A percentile compares a stretch with the other conserved stretches of the same genome.
phyloP scores from a whole-genome alignment of 495 filamentous ascomycete species.

The Daldinia decipiens region DNA sequence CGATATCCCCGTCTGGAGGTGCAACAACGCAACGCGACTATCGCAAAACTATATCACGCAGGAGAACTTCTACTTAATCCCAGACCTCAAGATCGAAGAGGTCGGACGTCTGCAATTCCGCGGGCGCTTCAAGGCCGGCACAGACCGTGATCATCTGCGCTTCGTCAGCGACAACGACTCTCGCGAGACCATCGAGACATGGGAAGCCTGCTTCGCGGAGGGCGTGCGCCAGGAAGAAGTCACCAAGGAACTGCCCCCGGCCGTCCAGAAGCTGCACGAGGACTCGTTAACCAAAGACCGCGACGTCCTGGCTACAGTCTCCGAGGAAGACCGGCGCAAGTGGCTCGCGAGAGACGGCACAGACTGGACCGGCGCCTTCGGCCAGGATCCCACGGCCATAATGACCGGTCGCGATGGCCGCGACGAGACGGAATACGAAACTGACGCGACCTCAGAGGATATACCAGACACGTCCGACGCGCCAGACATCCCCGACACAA shows the following conservation, averaged over 20 bases:
- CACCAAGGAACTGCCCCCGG: slow-evolving; percentile 70
- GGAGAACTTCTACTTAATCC: slow-evolving; percentile 69
- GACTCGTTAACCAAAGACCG: slow-evolving; percentile 78
- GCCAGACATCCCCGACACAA: slow-evolving; percentile 28
- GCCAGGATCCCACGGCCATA: slow-evolving; percentile 64
- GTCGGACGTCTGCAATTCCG: slow-evolving; percentile 83
- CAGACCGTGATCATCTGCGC: slow-evolving; percentile 82
- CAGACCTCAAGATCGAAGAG: slow-evolving; percentile 74
- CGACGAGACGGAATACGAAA: slow-evolving; percentile 56
- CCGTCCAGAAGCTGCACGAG: slow-evolving; percentile 78
- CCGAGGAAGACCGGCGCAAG: slow-evolving; percentile 73
- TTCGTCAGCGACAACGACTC: slow-evolving; percentile 90
- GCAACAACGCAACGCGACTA: slow-evolving; percentile 74
- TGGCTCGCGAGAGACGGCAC: slow-evolving; percentile 84
- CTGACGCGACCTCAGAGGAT: slow-evolving; percentile 58
- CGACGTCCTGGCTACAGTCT: slow-evolving; percentile 77
- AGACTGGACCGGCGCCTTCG: slow-evolving; percentile 91
- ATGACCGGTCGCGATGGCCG: slow-evolving; percentile 56
- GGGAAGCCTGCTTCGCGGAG: slow-evolving; percentile 89
- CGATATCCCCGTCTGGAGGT: slow-evolving; percentile 88
- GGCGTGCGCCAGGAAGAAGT: slow-evolving; percentile 79
- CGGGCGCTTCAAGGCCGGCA: slow-evolving; percentile 86
- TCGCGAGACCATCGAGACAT: slow-evolving; percentile 91
- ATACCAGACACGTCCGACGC: slow-evolving; percentile 48
- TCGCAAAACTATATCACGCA: slow-evolving; percentile 92